These are phyloP conservation scores for Coprinopsis marcescibilis DNA, from an alignment of 768 basidiomycete species.

Conservation along the genomic window DNA sequence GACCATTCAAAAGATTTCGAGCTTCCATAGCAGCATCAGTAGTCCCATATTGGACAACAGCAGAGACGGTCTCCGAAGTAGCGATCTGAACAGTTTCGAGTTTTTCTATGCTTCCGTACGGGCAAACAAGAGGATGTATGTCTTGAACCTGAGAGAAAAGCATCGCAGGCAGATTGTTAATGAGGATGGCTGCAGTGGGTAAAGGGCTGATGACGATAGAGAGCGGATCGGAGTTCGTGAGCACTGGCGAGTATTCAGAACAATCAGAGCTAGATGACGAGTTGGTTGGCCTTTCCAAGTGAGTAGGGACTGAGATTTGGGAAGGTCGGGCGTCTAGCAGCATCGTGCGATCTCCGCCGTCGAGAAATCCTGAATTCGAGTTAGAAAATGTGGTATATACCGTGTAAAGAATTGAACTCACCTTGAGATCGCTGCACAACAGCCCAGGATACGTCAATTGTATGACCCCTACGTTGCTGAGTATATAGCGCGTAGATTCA, in stretches of 20 bases:
- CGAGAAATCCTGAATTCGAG: conserved; percentile 71
- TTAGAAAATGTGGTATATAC: conserved; percentile 1
- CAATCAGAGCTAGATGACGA: conserved; percentile 27
- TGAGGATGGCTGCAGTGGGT: conserved; percentile 50
- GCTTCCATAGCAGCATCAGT: conserved; percentile 57
- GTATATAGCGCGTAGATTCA: background rate
- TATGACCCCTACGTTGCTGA: conserved; percentile 49
- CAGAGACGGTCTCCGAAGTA: conserved; percentile 41
- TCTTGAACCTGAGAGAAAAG: conserved; percentile 65
- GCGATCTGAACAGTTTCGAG: conserved; percentile 46
- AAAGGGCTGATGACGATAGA: conserved; percentile 27
- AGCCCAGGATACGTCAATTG: conserved; percentile 81
- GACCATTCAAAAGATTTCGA: conserved; percentile 52
- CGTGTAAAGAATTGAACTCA: conserved; percentile 16
- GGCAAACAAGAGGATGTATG: conserved; percentile 66
- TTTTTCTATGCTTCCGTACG: conserved; percentile 63
- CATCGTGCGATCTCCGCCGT: conserved; percentile 73
- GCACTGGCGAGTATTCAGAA: conserved; percentile 24
- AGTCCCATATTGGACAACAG: conserved; percentile 58
- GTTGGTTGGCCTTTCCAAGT: conserved; percentile 20
- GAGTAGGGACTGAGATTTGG: conserved; percentile 23
- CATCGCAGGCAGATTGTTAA: conserved; percentile 59
- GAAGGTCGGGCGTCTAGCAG: conserved; percentile 46
- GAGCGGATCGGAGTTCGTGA: conserved; percentile 18
- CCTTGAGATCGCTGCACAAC: conserved; percentile 85